Conservation (phyloP, 1,284 basidiomycete genomes). For the Naganishia sp. region DNA sequence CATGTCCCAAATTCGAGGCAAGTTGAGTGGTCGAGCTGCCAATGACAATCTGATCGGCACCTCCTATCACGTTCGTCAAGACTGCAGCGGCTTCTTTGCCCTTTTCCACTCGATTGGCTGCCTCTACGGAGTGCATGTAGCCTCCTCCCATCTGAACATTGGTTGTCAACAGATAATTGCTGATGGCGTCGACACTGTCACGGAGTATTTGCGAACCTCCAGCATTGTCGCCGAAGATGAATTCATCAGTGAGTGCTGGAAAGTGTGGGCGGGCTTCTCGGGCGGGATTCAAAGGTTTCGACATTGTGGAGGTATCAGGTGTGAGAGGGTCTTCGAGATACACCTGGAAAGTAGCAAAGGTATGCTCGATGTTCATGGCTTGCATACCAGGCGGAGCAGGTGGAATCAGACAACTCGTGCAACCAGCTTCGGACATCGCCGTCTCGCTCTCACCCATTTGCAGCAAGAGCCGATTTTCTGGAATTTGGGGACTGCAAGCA, state of each 20-base stretch:
- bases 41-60: constrained; percentile 64
- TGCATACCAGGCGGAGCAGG: too few relatives aligned
- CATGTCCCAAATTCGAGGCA: constrained; percentile 58
- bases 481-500: too few relatives aligned
- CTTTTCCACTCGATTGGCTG: constrained; percentile 28
- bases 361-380: too few relatives aligned
- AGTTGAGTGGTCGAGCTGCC: constrained; percentile 69
- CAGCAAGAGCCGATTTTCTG: too few relatives aligned
- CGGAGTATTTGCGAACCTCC: constrained; percentile 66
- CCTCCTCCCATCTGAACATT: constrained; percentile 68
- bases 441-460: too few relatives aligned
- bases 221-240: constrained; percentile 74
- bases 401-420: too few relatives aligned
- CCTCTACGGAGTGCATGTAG: constrained; percentile 19
- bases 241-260: constrained; percentile 62
- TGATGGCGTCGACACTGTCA: constrained; percentile 61
- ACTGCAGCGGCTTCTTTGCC: constrained; percentile 57
- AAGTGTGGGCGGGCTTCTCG: constrained; percentile 61
- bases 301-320: background rate
- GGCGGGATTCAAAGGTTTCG: constrained; percentile 21
- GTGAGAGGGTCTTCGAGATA: background rate
- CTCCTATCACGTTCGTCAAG: constrained; percentile 64
- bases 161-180: constrained; percentile 67
- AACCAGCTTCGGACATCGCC: too few relatives aligned
- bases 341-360: too few relatives aligned